Base-by-base conservation (phyloP, 306 rosid species). In the Spatholobus suberectus region DNA sequence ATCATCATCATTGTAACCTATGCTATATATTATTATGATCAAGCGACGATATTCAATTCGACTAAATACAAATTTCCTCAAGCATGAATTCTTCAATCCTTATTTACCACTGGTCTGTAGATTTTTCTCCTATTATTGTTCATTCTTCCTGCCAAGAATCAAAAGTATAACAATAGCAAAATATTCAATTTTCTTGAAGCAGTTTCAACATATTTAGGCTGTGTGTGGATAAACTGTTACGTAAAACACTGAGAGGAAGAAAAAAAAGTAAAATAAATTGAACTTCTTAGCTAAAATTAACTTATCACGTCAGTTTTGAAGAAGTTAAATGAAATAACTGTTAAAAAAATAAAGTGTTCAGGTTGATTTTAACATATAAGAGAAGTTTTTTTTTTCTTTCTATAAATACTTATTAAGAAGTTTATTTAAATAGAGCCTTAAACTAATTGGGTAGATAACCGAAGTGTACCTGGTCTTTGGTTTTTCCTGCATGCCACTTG, bases 61-160 rank as follows among this genome's bases (percentile, higher is more conserved):
- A 15, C 46, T 5, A 41, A 57, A 18, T 35, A 44, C n/a, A 65
- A 62, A 62, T 35, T 35, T 43, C 24, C 5, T 1, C 0, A 14
- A 13, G 5, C n/a, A 8, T 20, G 46, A 27, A 35, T 29, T 51
- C 90, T 73, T 79, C 83, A 80, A 23, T 82, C 58, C 70, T 83
- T 82, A 38, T 55, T 89, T 59, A 66, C 58, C 85, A 87, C 90
- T 43, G 20, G 89, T 81, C 77, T 82, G 81, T 86, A 86, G 51
- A 35, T 79, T 43, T 63, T 72, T 73, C 85, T 80, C 61, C 27
- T 85, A 40, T 63, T 79, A 35, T 75, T 76, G 57, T 75, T 85
- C 81, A 43, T 62, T 77, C 67, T 89, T 68, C 86, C 89, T 90
- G 91, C 81, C 17, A 59, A 44, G 57, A 78, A 63, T 40, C 14